Conservation (phyloP, 2,329 filamentous ascomycete species). For the Sclerotinia trifoliorum region DNA sequence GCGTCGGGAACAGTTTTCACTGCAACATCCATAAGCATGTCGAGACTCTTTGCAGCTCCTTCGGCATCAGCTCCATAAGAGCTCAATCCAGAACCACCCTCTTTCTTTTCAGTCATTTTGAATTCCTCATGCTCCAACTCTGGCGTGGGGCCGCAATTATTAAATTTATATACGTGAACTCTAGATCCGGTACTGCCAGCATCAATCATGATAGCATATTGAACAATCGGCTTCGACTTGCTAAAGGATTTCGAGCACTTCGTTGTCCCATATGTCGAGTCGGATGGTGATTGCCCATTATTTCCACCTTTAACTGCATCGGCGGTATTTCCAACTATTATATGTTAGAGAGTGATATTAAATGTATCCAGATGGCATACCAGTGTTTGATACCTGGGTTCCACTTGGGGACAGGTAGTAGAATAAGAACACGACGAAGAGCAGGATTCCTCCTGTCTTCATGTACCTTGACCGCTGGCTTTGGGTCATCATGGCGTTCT, state of each 20-base stretch:
- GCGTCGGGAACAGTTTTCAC: slow-evolving; percentile 81
- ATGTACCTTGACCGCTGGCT: slow-evolving; percentile 64
- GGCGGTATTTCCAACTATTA: slow-evolving; percentile 29
- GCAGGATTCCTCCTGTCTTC: slow-evolving; percentile 62
- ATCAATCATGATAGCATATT: slow-evolving; percentile 98
- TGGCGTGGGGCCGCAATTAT: slow-evolving; percentile 95
- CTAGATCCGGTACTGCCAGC: slow-evolving; percentile 96
- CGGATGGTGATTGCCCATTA: slow-evolving; percentile 54
- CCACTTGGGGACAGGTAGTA: slow-evolving; percentile 62
- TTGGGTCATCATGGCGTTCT: slow-evolving; percentile 60
- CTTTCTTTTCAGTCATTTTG: slow-evolving; percentile 84
- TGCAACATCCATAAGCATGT: slow-evolving; percentile 82
- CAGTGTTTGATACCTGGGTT: slow-evolving; percentile 38
- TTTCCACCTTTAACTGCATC: slow-evolving; percentile 27
- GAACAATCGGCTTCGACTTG: slow-evolving; percentile 86
- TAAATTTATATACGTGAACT: slow-evolving; percentile 98
- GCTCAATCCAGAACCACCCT: slow-evolving; percentile 73
- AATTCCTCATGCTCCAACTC: slow-evolving; percentile 92
- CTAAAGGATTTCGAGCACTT: slow-evolving; percentile 82
- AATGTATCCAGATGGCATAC: slow-evolving; percentile 22
- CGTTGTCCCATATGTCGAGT: slow-evolving; percentile 63
- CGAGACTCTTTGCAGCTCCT: slow-evolving; percentile 84
- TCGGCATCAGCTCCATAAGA: slow-evolving; percentile 84
- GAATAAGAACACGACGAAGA: slow-evolving; percentile 59
- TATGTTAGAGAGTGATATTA: slow-evolving; percentile 13